Evolutionary conservation across 2,329 filamentous ascomycete genomes (phyloP).

Genomic region (Arachnopeziza araneosa): DNA sequence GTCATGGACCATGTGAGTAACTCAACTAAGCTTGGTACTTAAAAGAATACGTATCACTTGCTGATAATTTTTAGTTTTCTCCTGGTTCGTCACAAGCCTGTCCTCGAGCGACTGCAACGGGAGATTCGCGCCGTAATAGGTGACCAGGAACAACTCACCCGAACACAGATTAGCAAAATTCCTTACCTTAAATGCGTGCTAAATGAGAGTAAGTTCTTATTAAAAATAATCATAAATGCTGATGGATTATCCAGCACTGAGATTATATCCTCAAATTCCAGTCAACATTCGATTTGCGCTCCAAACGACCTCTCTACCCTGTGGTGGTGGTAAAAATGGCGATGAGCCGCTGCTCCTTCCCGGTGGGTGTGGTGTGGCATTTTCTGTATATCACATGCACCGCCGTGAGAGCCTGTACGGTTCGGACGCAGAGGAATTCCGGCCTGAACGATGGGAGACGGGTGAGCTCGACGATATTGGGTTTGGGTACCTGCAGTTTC

Average conservation of each 20-base stretch:
- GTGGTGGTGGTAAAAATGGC: constrained; percentile 31
- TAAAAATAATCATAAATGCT: background rate
- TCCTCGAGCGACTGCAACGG: constrained; percentile 3
- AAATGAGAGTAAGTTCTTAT: constrained; percentile 15
- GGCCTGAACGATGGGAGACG: constrained; percentile 38
- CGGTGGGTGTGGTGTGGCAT: constrained; percentile 20
- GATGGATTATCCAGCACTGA: constrained; percentile 20
- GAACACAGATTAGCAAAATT: background rate
- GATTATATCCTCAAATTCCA: constrained; percentile 36
- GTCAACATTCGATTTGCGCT: constrained; percentile 24
- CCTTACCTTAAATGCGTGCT: constrained; percentile 13
- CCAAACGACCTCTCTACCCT: constrained; percentile 35
- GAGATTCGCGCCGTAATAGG: constrained; percentile 10
- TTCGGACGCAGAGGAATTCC: constrained; percentile 43
- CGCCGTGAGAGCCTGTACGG: constrained; percentile 56
- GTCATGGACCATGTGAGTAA: constrained; percentile 13
- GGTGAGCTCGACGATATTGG: constrained; percentile 33
- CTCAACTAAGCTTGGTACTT: background rate
- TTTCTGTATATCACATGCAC: constrained; percentile 29
- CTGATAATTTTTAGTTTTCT: constrained; percentile 9
- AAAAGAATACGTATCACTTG: background rate
- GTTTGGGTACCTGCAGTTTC: constrained; percentile 28
- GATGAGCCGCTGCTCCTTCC: constrained; percentile 28
- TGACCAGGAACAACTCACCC: constrained; percentile 5
- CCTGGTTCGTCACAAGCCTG: constrained; percentile 10